These are phyloP conservation scores for Rhizodiscina lignyota DNA, from an alignment of 495 filamentous ascomycete species.

Conservation along the genomic window DNA sequence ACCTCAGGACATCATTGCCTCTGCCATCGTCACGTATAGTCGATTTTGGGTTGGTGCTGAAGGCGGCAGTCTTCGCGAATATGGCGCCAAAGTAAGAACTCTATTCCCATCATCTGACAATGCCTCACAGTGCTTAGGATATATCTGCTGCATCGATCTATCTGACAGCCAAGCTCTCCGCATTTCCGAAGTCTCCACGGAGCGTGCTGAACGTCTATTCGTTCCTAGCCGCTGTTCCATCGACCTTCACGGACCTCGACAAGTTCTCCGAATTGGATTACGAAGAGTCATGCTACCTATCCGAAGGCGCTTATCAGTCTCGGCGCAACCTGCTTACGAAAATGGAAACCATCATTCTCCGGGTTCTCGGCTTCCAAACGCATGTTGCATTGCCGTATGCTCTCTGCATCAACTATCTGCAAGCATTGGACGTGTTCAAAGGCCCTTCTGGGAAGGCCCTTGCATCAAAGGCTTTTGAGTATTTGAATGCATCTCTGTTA, in stretches of 20 bases:
- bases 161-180: conserved; percentile 70
- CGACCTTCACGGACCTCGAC: conserved; percentile 35
- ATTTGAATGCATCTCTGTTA: conserved; percentile 70
- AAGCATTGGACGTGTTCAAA: conserved; percentile 53
- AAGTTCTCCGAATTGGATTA: conserved; percentile 25
- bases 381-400: conserved; percentile 74
- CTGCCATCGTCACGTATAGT: conserved; percentile 75
- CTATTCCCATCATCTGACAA: not conserved
- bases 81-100: conserved; percentile 36
- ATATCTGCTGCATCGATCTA: conserved; percentile 69
- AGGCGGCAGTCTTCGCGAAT: conserved; percentile 41
- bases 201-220: conserved; percentile 70
- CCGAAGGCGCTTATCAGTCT: conserved; percentile 51
- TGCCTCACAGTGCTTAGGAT: conserved; percentile 32
- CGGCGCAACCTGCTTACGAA: conserved; percentile 45
- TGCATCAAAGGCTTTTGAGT: conserved; percentile 45
- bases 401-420: conserved; percentile 82
- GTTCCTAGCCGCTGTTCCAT: conserved; percentile 58
- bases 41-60: conserved; percentile 66
- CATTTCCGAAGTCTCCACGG: conserved; percentile 56
- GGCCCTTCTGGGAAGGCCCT: conserved; percentile 25
- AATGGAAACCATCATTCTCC: conserved; percentile 59
- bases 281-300: conserved; percentile 49
- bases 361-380: conserved; percentile 61
- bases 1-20: conserved; percentile 77